A percentile compares a stretch with the other conserved stretches of the same genome.
phyloP scores from a whole-genome alignment of 441 rosid species.

The Euphorbia schlechtendalii region DNA sequence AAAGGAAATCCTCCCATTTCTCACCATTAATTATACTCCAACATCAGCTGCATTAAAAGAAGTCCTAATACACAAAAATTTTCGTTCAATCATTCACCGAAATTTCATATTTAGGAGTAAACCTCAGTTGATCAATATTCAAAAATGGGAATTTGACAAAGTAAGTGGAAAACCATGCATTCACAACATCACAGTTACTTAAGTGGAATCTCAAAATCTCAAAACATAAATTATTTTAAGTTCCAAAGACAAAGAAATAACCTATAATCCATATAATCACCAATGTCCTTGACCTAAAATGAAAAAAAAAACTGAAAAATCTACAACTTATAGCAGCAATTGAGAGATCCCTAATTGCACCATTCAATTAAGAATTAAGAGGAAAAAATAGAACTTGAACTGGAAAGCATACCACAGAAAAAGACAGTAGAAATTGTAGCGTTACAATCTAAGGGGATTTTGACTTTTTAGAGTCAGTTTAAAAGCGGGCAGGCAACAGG shows the following conservation, averaged over 20 bases:
- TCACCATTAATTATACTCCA: background rate
- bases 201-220: background rate
- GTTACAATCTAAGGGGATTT: slow-evolving; percentile 12
- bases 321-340: background rate
- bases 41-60: background rate
- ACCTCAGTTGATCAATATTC: background rate
- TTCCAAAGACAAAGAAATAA: background rate
- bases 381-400: slow-evolving; percentile 2
- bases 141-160: background rate
- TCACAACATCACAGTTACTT: slow-evolving; percentile 2
- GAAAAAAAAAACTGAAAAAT: background rate
- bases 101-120: background rate
- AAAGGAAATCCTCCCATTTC: background rate
- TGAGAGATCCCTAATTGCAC: background rate
- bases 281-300: slow-evolving; percentile 15
- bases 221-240: background rate
- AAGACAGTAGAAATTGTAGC: background rate
- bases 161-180: background rate
- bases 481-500: background rate
- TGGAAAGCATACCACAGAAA: slow-evolving; percentile 14
- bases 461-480: background rate
- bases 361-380: slow-evolving; percentile 6
- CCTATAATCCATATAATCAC: background rate
- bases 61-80: background rate
- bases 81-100: background rate